Percentiles rank a stretch among this genome's conserved stretches.
Evolutionary conservation across 2,329 filamentous ascomycete species (phyloP).

Genomic region (Epicoccum nigrum): DNA sequence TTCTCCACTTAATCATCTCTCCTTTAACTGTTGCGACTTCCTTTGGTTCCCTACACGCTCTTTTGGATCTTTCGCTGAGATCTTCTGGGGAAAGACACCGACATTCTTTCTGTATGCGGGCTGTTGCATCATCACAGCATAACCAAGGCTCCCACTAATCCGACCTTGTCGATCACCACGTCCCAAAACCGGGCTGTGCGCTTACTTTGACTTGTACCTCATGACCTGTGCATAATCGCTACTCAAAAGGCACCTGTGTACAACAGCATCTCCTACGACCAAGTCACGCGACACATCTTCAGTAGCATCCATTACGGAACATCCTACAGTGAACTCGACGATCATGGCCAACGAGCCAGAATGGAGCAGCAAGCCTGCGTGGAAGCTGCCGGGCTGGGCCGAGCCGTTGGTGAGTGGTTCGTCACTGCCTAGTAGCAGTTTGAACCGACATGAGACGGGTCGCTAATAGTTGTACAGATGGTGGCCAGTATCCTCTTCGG

Average conservation of each 20-base stretch:
- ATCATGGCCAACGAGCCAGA: constrained; percentile 25
- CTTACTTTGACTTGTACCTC: constrained; percentile 7
- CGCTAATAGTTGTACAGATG: constrained; percentile 45
- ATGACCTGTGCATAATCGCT: constrained; percentile 6
- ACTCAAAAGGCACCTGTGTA: neutral
- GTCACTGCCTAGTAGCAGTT: neutral
- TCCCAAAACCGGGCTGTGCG: constrained; percentile 9
- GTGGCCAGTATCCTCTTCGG: constrained; percentile 58
- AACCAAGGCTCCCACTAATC: constrained; percentile 4
- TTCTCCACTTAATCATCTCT: constrained; percentile 15
- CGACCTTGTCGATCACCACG: constrained; percentile 10
- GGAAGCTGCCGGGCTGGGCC: constrained; percentile 52
- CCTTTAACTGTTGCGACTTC: constrained; percentile 10
- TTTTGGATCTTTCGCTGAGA: neutral
- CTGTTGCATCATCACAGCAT: constrained; percentile 4
- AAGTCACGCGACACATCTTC: constrained; percentile 9
- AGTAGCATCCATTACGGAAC: neutral
- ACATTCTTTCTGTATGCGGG: constrained; percentile 3
- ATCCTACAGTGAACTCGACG: constrained; percentile 15
- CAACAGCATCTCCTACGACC: neutral
- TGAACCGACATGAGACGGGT: neutral
- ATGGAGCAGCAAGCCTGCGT: constrained; percentile 51
- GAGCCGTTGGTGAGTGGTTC: constrained; percentile 46
- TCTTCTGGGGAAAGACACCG: neutral
- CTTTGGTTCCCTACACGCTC: neutral